Evolutionary conservation across 2,329 filamentous ascomycete genomes (phyloP).

Genomic region (Blastomyces gilchristii): DNA sequence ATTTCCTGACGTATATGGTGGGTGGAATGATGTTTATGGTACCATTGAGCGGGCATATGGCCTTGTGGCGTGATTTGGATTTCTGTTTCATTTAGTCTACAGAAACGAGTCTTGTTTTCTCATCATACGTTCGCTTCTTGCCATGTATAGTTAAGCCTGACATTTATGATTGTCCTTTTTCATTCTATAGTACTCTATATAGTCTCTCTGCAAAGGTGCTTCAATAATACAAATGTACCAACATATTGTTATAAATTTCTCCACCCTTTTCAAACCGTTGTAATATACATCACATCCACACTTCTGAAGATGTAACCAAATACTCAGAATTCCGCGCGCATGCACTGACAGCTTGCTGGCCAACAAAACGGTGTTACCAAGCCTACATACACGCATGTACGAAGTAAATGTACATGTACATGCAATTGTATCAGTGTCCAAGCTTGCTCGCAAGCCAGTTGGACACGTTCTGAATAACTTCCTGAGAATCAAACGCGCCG

Average conservation of each 20-base stretch:
- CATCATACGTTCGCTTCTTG: slow-evolving; percentile 7
- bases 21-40: slow-evolving; percentile 2
- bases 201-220: background rate
- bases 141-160: slow-evolving; percentile 4
- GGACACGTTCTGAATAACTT: slow-evolving; percentile 12
- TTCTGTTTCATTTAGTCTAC: background rate
- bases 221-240: background rate
- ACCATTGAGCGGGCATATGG: background rate
- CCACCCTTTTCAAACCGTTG: background rate
- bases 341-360: background rate
- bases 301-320: background rate
- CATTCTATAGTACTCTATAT: background rate
- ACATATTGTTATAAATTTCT: background rate
- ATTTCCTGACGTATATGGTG: background rate
- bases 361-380: background rate
- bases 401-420: background rate
- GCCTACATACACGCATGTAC: background rate
- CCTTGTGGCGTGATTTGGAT: background rate
- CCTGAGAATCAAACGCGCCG: slow-evolving; percentile 7
- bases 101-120: background rate
- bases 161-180: background rate
- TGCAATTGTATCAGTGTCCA: slow-evolving; percentile 11
- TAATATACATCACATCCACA: background rate
- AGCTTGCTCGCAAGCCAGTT: slow-evolving; percentile 20
- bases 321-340: background rate